Evolutionary conservation across 2,329 filamentous ascomycete species (phyloP).

Genomic region (Fusarium verrucosum): DNA sequence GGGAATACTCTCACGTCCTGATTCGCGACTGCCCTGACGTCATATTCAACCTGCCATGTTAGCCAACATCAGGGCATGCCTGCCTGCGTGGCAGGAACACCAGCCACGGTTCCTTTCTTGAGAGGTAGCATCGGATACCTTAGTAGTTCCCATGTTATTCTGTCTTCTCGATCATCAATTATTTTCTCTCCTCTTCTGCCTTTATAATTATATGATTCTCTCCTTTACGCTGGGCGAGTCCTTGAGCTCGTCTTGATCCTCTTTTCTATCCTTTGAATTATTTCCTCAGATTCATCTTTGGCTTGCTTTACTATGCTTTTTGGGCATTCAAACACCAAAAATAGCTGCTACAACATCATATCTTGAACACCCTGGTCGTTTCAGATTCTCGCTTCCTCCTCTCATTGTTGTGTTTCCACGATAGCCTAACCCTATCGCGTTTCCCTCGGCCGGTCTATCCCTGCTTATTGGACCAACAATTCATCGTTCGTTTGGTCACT

Average conservation of each 20-base stretch:
- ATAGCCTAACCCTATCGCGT: constrained; percentile 29
- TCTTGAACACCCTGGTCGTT: constrained; percentile 21
- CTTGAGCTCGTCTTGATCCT: constrained; percentile 6
- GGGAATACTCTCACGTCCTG: not conserved
- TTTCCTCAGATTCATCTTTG: constrained; percentile 10
- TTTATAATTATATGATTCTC: not conserved
- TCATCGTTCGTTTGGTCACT: constrained; percentile 17
- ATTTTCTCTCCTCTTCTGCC: not conserved
- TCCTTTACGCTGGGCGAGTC: constrained; percentile 6
- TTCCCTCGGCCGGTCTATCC: constrained; percentile 19
- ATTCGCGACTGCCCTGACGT: constrained; percentile 11
- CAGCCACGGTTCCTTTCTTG: constrained; percentile 1
- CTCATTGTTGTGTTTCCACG: constrained; percentile 11
- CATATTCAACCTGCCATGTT: constrained; percentile 3
- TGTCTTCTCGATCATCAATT: not conserved
- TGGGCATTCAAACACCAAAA: constrained; percentile 16
- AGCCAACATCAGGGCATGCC: constrained; percentile 4
- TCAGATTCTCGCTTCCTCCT: constrained; percentile 25
- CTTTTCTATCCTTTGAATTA: constrained; percentile 2
- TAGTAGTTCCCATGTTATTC: no score
- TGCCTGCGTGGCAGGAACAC: constrained; percentile 1
- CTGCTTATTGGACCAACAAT: constrained; percentile 11
- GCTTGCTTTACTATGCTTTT: no score
- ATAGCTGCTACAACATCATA: constrained; percentile 25
- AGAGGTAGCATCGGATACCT: not conserved